Evolutionary conservation across 2,329 filamentous ascomycete genomes (phyloP).

Genomic region (Colletotrichum tanaceti): DNA sequence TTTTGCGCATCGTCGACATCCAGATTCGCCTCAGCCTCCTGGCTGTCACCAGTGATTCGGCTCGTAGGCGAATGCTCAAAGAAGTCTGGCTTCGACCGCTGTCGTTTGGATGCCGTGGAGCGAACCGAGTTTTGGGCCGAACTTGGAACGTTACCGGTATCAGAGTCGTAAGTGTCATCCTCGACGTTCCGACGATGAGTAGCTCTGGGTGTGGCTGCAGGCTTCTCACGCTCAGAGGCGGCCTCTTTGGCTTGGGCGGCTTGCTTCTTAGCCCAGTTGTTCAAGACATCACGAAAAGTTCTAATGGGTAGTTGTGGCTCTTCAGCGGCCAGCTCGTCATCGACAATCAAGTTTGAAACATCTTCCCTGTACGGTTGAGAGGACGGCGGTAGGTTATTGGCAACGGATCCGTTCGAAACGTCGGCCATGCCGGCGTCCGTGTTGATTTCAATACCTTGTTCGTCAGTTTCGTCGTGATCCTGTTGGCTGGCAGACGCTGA

Average conservation of each 20-base stretch:
- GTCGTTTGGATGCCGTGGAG: conserved; percentile 53
- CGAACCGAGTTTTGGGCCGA: conserved; percentile 41
- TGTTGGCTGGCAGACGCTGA: neutral
- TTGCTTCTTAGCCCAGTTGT: conserved; percentile 44
- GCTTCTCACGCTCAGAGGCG: conserved; percentile 47
- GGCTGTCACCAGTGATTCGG: conserved; percentile 36
- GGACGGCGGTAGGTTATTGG: conserved; percentile 28
- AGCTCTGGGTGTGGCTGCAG: conserved; percentile 40
- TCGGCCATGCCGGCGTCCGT: conserved; percentile 19
- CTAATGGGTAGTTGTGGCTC: conserved; percentile 23
- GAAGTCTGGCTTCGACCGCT: conserved; percentile 57
- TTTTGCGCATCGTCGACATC: conserved; percentile 31
- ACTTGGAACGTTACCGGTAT: conserved; percentile 35
- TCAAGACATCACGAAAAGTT: conserved; percentile 1
- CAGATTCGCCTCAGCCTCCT: conserved; percentile 32
- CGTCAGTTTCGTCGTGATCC: neutral
- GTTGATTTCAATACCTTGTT: neutral
- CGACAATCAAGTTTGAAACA: conserved; percentile 27
- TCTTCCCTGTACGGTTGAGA: conserved; percentile 31
- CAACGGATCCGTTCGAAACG: neutral
- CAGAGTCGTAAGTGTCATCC: conserved; percentile 35
- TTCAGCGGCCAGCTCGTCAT: conserved; percentile 45
- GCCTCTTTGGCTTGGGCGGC: conserved; percentile 50
- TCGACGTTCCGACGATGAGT: conserved; percentile 6
- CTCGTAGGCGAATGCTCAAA: conserved; percentile 49